phyloP scores from a whole-genome alignment of 2,329 filamentous ascomycete genomes.

The Hymenoscyphus repandus region DNA sequence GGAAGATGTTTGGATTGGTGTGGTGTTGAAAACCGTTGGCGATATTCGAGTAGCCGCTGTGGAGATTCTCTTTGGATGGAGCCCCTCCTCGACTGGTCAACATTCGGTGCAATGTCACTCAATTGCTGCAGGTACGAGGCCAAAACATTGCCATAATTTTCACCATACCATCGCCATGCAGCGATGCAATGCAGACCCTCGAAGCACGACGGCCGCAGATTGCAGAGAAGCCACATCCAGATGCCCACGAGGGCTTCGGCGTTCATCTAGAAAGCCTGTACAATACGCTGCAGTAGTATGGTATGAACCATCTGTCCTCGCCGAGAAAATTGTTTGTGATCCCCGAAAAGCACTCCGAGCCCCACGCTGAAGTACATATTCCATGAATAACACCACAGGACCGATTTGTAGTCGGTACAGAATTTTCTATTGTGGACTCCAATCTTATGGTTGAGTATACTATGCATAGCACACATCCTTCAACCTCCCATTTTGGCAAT shows the following conservation, averaged over 20 bases:
- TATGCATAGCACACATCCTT: too few species aligned
- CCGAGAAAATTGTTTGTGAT: too few species aligned
- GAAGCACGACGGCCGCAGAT: neutral
- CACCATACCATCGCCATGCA: neutral
- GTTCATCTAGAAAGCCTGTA: too few species aligned
- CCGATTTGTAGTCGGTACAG: too few species aligned
- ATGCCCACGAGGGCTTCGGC: neutral
- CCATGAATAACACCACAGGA: too few species aligned
- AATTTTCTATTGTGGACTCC: too few species aligned
- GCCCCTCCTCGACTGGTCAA: neutral
- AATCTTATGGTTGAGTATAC: too few species aligned
- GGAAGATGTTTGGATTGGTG: neutral
- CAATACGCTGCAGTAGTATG: too few species aligned
- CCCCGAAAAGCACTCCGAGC: too few species aligned
- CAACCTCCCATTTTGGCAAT: too few species aligned
- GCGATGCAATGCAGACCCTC: neutral
- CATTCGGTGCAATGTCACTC: constrained; percentile 1
- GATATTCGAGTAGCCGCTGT: neutral
- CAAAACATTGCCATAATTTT: neutral
- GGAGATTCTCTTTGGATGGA: neutral
- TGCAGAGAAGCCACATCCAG: neutral
- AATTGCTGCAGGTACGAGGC: constrained; percentile 3
- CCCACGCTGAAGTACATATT: too few species aligned
- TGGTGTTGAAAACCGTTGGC: neutral
- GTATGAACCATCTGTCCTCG: too few species aligned